phyloP scores from a whole-genome alignment of 2,329 filamentous ascomycete genomes.

The Xylariales sp. region DNA sequence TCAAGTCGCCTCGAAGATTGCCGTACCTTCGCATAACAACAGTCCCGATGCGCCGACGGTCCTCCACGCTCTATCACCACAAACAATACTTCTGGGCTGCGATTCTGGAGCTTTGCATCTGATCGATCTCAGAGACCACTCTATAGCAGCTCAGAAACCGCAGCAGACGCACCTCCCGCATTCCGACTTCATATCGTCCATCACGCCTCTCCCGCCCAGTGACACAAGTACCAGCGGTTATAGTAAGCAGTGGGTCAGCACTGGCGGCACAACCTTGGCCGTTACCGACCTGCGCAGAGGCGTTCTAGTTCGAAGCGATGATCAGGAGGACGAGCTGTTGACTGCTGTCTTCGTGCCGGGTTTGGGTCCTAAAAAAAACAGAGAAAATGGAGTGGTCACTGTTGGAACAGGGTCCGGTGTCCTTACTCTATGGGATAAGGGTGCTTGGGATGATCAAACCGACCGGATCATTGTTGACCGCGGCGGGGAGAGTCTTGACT shows the following conservation, averaged over 20 bases:
- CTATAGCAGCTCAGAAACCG: conserved; percentile 56
- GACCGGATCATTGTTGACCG: conserved; percentile 76
- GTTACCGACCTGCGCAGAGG: conserved; percentile 85
- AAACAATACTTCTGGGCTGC: conserved; percentile 82
- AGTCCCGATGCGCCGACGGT: conserved; percentile 70
- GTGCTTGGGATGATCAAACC: conserved; percentile 92
- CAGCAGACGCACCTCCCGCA: conserved; percentile 82
- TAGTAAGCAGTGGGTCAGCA: conserved; percentile 92
- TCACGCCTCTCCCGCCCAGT: conserved; percentile 77
- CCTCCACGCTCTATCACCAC: conserved; percentile 78
- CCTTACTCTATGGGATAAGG: conserved; percentile 88
- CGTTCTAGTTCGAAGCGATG: conserved; percentile 82
- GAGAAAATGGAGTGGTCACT: conserved; percentile 70
- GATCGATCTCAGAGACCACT: conserved; percentile 69
- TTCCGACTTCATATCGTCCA: conserved; percentile 85
- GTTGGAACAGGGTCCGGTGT: conserved; percentile 74
- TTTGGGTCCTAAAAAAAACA: conserved; percentile 60
- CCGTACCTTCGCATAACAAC: conserved; percentile 56
- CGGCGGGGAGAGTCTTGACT: conserved; percentile 75
- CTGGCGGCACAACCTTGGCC: conserved; percentile 84
- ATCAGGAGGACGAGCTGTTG: conserved; percentile 92
- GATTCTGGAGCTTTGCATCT: conserved; percentile 88
- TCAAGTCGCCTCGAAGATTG: conserved; percentile 75
- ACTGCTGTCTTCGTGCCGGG: conserved; percentile 75
- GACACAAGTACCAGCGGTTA: conserved; percentile 80